A percentile compares a stretch with the other conserved stretches of the same genome.
Evolutionary conservation across 345 rosid genomes (phyloP).

Genomic region (Eucalyptus regnans): DNA sequence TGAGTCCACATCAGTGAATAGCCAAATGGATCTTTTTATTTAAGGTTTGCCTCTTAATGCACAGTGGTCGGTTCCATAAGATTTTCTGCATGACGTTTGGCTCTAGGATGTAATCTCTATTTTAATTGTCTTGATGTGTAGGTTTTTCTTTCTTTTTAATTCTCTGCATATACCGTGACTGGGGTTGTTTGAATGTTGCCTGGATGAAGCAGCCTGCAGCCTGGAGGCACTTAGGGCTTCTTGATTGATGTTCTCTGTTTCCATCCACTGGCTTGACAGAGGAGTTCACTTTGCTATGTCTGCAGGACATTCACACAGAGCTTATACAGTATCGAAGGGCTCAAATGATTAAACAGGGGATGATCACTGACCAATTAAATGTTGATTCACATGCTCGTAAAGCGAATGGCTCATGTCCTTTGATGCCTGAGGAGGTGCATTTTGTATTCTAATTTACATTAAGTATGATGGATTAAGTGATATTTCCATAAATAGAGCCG

Average conservation of each 20-base stretch:
- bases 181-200: neutral
- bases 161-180: neutral
- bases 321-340: constrained; percentile 87
- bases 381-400: constrained; percentile 60
- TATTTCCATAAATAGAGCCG: neutral
- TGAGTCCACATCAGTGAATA: neutral
- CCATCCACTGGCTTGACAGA: constrained; percentile 2
- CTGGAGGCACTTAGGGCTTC: neutral
- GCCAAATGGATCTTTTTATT: neutral
- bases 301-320: constrained; percentile 88
- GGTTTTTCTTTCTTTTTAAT: neutral
- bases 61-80: neutral
- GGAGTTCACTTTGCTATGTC: constrained; percentile 2
- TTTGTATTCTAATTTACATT: neutral
- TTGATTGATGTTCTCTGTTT: neutral
- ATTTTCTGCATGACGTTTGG: neutral
- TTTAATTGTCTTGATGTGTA: neutral
- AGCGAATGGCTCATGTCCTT: constrained; percentile 88
- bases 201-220: neutral
- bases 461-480: neutral
- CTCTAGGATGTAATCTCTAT: neutral
- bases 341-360: constrained; percentile 75
- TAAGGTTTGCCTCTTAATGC: neutral
- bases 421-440: constrained; percentile 95
- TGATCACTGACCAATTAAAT: constrained; percentile 43